A percentile compares a stretch with the other conserved stretches of the same genome.
Conservation (phyloP, 176 grass and related monocot genomes). For the Alopecurus myosuroides region DNA sequence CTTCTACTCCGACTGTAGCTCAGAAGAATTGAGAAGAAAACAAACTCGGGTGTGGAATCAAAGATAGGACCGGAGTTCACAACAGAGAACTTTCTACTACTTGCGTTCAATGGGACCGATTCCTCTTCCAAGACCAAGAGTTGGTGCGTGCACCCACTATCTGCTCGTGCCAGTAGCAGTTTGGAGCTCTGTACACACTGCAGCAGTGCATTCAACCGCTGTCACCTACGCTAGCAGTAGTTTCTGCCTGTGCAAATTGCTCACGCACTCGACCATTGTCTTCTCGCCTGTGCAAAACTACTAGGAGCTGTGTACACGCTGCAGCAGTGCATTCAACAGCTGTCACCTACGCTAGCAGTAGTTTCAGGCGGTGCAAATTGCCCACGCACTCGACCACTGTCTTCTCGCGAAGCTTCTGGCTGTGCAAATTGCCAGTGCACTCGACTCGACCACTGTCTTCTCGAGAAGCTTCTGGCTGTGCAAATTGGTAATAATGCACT, state of each 20-base stretch:
- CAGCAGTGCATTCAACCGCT: background rate
- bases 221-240: background rate
- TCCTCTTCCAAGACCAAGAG: background rate
- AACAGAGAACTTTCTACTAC: background rate
- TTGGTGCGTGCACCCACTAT: background rate
- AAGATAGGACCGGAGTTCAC: background rate
- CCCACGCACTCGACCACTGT: background rate
- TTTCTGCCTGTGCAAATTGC: background rate
- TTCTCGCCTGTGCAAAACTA: no score
- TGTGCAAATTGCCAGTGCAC: no score
- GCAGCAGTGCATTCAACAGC: no score
- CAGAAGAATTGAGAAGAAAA: no score
- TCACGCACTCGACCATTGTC: background rate
- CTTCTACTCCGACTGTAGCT: background rate
- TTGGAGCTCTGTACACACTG: background rate
- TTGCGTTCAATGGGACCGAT: background rate
- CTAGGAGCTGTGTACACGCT: no score
- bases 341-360: background rate
- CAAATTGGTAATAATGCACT: background rate
- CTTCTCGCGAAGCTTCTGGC: no score
- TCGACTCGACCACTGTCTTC: background rate
- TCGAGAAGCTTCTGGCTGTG: background rate
- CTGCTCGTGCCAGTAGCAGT: background rate
- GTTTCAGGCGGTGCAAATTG: background rate
- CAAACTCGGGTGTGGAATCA: background rate